Conservation (phyloP, 1,139 yeast species). For the Barnettozyma hawaiiensis region DNA sequence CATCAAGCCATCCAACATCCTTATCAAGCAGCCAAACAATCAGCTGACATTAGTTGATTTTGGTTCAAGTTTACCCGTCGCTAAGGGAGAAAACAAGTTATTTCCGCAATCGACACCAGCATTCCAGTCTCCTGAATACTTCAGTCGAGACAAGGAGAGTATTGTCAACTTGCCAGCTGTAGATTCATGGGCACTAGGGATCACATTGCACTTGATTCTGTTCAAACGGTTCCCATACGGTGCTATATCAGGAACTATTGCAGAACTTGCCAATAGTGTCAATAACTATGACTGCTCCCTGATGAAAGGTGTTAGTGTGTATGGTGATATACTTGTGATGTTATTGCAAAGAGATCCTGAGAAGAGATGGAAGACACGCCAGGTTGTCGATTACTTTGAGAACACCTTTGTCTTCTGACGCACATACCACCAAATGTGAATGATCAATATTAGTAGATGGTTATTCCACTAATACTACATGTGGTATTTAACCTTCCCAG, state of each 20-base stretch:
- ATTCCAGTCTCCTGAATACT: constrained; percentile 11
- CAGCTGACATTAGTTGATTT: constrained; percentile 13
- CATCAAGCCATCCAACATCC: constrained; percentile 14
- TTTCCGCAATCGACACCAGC: constrained; percentile 11
- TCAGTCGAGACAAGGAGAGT: neutral
- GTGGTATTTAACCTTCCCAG: too few relatives aligned
- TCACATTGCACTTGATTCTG: constrained; percentile 8
- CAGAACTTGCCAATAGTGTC: constrained; percentile 6
- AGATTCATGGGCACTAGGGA: constrained; percentile 15
- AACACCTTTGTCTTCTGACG: neutral
- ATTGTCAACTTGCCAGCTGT: constrained; percentile 6
- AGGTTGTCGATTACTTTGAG: constrained; percentile 2
- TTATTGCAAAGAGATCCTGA: neutral
- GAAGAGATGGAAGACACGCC: constrained; percentile 1
- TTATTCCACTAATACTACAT: too few relatives aligned
- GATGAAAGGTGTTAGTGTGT: constrained; percentile 1
- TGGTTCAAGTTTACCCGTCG: constrained; percentile 10
- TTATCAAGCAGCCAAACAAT: neutral
- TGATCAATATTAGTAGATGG: too few relatives aligned
- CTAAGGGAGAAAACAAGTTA: neutral
- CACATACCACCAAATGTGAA: too few relatives aligned
- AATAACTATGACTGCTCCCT: neutral
- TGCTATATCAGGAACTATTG: constrained; percentile 1
- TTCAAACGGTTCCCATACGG: constrained; percentile 8
- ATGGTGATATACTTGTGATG: constrained; percentile 1